phyloP scores from a whole-genome alignment of 2,329 filamentous ascomycete genomes.

The Cadophora gregata region DNA sequence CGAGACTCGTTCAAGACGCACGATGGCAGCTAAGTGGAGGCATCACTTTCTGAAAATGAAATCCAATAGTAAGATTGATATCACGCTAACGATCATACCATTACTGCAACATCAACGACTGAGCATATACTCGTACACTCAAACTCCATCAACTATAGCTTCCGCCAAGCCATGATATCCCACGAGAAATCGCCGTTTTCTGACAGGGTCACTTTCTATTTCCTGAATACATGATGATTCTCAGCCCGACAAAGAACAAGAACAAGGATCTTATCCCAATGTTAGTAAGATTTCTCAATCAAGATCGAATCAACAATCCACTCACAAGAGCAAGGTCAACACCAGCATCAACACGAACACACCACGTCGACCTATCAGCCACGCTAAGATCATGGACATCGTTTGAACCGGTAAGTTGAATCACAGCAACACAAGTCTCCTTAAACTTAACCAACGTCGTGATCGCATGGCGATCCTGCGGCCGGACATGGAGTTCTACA shows the following conservation, averaged over 20 bases:
- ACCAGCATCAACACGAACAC: neutral
- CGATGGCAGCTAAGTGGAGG: too few relatives aligned
- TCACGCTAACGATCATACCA: too few relatives aligned
- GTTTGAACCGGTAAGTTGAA: neutral
- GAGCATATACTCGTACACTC: too few relatives aligned
- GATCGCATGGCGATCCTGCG: neutral
- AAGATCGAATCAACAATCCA: neutral
- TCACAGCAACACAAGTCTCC: neutral
- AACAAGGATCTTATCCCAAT: neutral
- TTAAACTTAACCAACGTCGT: neutral
- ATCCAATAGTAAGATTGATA: too few relatives aligned
- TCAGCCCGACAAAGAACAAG: neutral
- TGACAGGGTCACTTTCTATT: too few relatives aligned
- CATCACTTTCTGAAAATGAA: too few relatives aligned
- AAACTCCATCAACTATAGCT: too few relatives aligned
- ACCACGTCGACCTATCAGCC: neutral
- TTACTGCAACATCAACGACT: too few relatives aligned
- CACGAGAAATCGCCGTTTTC: too few relatives aligned
- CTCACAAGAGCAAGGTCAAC: neutral
- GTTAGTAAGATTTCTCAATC: neutral
- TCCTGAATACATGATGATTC: neutral
- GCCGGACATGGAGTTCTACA: neutral
- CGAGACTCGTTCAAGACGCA: too few relatives aligned
- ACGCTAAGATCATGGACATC: neutral
- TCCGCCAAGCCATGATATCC: too few relatives aligned